Base-by-base conservation (phyloP, 192 early-diverging fungal species). In the Kickxella alabastrina region DNA sequence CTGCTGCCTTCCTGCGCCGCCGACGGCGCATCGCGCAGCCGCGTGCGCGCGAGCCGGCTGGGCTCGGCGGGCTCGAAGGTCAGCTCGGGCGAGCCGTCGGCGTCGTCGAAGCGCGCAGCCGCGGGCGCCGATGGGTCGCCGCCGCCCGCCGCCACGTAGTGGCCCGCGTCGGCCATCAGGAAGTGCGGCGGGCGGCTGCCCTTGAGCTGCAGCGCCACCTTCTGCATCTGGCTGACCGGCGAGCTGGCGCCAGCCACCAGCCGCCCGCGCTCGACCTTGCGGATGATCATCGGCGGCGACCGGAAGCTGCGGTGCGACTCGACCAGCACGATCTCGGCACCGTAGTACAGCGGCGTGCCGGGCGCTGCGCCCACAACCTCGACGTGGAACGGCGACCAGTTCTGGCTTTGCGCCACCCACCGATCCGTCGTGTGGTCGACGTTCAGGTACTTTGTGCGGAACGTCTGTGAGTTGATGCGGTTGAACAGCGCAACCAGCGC, bases 381-480 rank as follows among this genome's bases (percentile, higher is more conserved):
- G 4, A 77, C 67, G 44, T 61, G 54, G 9, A 77, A 63, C 5
- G 74, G 65, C 42, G 74, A 70, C 74, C 74, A 77, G 59, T 77
- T 77, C 43, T 77, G 61, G 44, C 74, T 70, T 59, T 77, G 74
- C 6, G 74, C 74, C 4, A 77, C 54, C 74, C 62, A 70, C 36
- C 67, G 57, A 42, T 59, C 57, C 13, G 54, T 74, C 35, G 48
- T 37, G 42, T 69, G 62, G 54, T 84, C 77, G 8, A 85, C 79
- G 14, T 80, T 79, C 61, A 93, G 81, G 57, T 87, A 93, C 52
- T 91, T 87, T 36, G 93, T 94, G 40, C 84, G 83, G 44, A 89
- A 87, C 0, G 89, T 93, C 78, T 96, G 93, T 12, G 91, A 90
- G 63, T 89, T 91, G 60, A 91, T 86, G 48, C 93, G 88, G 53